Percentiles rank a stretch among this genome's conserved stretches.
Conservation (phyloP, 148 eudicot genomes). For the Spergularia bocconei region DNA sequence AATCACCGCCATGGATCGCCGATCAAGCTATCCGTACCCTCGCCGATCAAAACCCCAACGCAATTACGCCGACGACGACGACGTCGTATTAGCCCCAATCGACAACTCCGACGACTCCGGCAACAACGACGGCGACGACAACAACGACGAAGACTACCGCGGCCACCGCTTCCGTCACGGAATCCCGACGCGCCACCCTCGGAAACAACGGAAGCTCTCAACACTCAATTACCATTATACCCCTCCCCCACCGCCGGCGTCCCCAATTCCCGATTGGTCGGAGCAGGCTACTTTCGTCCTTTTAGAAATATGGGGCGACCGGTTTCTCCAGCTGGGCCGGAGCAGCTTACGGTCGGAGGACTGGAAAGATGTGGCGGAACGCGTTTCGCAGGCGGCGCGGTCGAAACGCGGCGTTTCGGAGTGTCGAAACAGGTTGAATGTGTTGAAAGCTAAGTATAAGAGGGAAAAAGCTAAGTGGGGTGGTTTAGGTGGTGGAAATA, state of each 20-base stretch:
- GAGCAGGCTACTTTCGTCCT: constrained; percentile 58
- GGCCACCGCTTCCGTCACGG: constrained; percentile 24
- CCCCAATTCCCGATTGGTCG: constrained; percentile 44
- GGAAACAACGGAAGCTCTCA: constrained; percentile 63
- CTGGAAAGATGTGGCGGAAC: constrained; percentile 82
- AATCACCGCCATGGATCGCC: constrained; percentile 23
- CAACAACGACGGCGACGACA: constrained; percentile 30
- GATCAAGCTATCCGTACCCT: constrained; percentile 27
- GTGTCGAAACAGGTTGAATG: constrained; percentile 72
- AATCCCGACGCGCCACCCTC: constrained; percentile 39
- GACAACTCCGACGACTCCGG: constrained; percentile 28
- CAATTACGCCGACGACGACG: constrained; percentile 35
- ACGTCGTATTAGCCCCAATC: constrained; percentile 28
- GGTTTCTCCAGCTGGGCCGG: constrained; percentile 70
- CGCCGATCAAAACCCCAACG: constrained; percentile 30
- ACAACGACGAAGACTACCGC: constrained; percentile 33
- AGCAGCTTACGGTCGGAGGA: constrained; percentile 79
- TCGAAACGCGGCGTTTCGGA: constrained; percentile 43
- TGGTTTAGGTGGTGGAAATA: constrained; percentile 38
- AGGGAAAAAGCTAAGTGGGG: constrained; percentile 62
- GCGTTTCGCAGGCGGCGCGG: constrained; percentile 57
- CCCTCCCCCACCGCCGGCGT: constrained; percentile 26
- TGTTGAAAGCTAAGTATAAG: constrained; percentile 73
- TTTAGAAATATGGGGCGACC: constrained; percentile 80
- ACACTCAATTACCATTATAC: constrained; percentile 45